Evolutionary conservation across 2,329 filamentous ascomycete genomes (phyloP).

Genomic region (Mollisia scopiformis): DNA sequence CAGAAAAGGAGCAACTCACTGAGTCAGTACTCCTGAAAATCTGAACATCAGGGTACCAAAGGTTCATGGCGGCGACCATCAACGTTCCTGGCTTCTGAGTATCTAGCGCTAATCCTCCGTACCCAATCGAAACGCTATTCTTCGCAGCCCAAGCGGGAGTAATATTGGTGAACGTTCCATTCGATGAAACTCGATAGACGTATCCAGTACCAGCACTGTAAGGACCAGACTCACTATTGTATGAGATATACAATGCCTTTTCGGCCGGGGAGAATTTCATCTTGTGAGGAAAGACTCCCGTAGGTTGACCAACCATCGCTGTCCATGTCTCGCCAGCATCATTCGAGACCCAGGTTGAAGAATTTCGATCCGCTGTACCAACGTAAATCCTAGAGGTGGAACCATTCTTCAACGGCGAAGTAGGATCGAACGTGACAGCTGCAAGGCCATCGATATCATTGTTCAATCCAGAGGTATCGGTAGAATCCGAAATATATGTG

Average conservation of each 20-base stretch:
- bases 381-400: conserved; percentile 30
- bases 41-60: conserved; percentile 62
- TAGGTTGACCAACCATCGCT: conserved; percentile 22
- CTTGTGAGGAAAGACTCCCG: conserved; percentile 30
- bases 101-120: conserved; percentile 58
- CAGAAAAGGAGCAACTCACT: not conserved
- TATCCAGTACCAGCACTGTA: conserved; percentile 58
- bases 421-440: conserved; percentile 28
- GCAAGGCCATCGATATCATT: conserved; percentile 25
- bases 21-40: conserved; percentile 44
- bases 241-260: conserved; percentile 58
- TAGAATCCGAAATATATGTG: conserved; percentile 19
- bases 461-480: conserved; percentile 14
- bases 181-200: conserved; percentile 55
- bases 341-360: conserved; percentile 22
- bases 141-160: conserved; percentile 46
- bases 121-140: conserved; percentile 48
- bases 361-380: conserved; percentile 17
- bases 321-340: conserved; percentile 28
- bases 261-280: conserved; percentile 39
- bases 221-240: conserved; percentile 57
- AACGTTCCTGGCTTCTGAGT: conserved; percentile 56
- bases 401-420: conserved; percentile 14
- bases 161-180: conserved; percentile 56
- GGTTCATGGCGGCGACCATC: conserved; percentile 59